phyloP scores from a whole-genome alignment of 2,329 filamentous ascomycete species.

The Arachnomyces sp. region DNA sequence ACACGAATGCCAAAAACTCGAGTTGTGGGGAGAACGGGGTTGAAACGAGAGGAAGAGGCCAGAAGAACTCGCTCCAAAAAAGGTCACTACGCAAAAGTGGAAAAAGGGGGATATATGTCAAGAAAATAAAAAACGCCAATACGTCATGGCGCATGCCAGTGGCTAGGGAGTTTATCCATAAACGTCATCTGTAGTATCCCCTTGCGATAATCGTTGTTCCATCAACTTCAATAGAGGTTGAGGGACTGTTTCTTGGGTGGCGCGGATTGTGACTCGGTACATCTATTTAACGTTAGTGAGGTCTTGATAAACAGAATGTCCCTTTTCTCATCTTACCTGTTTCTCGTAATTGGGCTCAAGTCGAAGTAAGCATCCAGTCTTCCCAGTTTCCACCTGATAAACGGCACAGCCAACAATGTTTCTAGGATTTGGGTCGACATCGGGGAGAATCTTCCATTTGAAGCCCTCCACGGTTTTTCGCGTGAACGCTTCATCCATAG shows the following conservation, averaged over 20 bases:
- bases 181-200: slow-evolving; percentile 20
- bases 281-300: slow-evolving; percentile 51
- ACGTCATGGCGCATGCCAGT: slow-evolving; percentile 12
- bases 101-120: background rate
- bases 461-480: slow-evolving; percentile 70
- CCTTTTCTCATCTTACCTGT: slow-evolving; percentile 56
- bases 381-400: slow-evolving; percentile 69
- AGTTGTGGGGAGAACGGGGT: too few relatives aligned
- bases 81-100: background rate
- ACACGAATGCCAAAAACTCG: too few relatives aligned
- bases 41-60: too few relatives aligned
- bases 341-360: slow-evolving; percentile 90
- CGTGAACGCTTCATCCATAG: slow-evolving; percentile 64
- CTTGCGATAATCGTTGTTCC: slow-evolving; percentile 67
- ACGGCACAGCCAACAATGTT: slow-evolving; percentile 86
- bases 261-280: slow-evolving; percentile 87
- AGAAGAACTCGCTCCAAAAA: slow-evolving; percentile 1
- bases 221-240: slow-evolving; percentile 72
- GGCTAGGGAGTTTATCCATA: background rate
- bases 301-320: background rate
- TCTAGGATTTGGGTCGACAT: slow-evolving; percentile 84
- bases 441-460: slow-evolving; percentile 75
- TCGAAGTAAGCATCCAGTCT: slow-evolving; percentile 87
- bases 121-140: slow-evolving; percentile 9
- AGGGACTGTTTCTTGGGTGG: slow-evolving; percentile 85